Conservation (phyloP, 2,329 filamentous ascomycete genomes). For the Aspergillus awamori region DNA sequence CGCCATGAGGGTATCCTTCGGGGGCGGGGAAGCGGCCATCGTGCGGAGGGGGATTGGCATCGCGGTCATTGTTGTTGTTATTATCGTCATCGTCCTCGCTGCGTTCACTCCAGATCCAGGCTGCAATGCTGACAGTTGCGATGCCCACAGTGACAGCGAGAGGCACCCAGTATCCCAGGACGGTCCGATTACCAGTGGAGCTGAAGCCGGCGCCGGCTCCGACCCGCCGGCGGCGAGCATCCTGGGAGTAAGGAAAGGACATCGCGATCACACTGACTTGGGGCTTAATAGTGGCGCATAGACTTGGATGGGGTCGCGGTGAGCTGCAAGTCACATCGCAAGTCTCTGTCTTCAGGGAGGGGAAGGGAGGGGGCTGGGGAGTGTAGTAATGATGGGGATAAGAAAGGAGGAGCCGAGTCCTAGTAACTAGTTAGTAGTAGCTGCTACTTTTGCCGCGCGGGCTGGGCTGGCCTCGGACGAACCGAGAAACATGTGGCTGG, state of each 20-base stretch:
- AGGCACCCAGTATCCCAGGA: slow-evolving; percentile 78
- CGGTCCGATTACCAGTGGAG: slow-evolving; percentile 44
- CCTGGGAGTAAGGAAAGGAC: slow-evolving; percentile 42
- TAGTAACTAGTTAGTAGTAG: neutral
- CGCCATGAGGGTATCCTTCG: slow-evolving; percentile 33
- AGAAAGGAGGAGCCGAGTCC: slow-evolving; percentile 22
- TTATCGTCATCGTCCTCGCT: slow-evolving; percentile 69
- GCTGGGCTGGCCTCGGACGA: slow-evolving; percentile 38
- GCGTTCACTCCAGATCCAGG: slow-evolving; percentile 93
- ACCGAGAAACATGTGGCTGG: slow-evolving; percentile 47
- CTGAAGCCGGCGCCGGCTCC: slow-evolving; percentile 46
- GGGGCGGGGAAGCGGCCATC: slow-evolving; percentile 31
- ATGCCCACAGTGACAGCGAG: slow-evolving; percentile 83
- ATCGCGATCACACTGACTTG: slow-evolving; percentile 35
- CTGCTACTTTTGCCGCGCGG: slow-evolving; percentile 19
- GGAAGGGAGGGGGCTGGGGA: slow-evolving; percentile 15
- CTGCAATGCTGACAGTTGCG: slow-evolving; percentile 80
- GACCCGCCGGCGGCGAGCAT: slow-evolving; percentile 42
- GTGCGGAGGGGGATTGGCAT: slow-evolving; percentile 54
- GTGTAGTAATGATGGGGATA: slow-evolving; percentile 9
- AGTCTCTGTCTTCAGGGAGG: slow-evolving; percentile 21
- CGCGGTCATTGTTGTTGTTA: slow-evolving; percentile 62
- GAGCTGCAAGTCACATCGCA: slow-evolving; percentile 38
- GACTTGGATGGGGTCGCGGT: slow-evolving; percentile 27
- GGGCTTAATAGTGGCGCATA: slow-evolving; percentile 33